A percentile compares a stretch with the other conserved stretches of the same genome.
Conservation (phyloP, 2,329 filamentous ascomycete genomes). For the Trichoderma sp. region DNA sequence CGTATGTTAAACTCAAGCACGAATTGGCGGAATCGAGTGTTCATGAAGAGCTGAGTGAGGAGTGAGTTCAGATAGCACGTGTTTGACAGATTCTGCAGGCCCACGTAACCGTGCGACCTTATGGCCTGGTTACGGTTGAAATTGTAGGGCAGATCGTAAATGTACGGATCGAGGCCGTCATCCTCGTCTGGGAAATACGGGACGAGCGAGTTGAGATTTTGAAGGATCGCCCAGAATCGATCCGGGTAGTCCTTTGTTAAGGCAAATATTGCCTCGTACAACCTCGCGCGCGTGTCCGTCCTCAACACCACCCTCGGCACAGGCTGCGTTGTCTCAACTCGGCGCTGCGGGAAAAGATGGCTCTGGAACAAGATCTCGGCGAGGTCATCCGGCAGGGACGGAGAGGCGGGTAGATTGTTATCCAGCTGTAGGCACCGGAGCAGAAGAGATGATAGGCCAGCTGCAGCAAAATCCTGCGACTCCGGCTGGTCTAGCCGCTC, state of each 20-base stretch:
- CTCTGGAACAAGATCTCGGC: constrained; percentile 57
- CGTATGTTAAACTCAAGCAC: constrained; percentile 67
- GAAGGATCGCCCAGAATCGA: constrained; percentile 56
- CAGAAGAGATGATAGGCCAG: constrained; percentile 39
- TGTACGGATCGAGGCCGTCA: constrained; percentile 52
- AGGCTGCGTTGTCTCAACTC: constrained; percentile 36
- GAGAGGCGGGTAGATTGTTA: constrained; percentile 33
- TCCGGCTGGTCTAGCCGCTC: constrained; percentile 44
- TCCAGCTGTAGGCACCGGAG: constrained; percentile 40
- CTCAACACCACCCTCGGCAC: constrained; percentile 53
- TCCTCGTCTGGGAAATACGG: constrained; percentile 47
- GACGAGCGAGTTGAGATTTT: constrained; percentile 41
- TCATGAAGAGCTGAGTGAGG: constrained; percentile 95
- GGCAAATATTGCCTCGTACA: constrained; percentile 62
- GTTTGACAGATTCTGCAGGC: constrained; percentile 88
- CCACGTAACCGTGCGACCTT: constrained; percentile 80
- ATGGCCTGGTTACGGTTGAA: constrained; percentile 70
- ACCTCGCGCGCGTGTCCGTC: constrained; percentile 55
- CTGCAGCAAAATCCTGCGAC: constrained; percentile 37
- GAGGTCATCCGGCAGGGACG: constrained; percentile 36
- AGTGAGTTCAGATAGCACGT: constrained; percentile 98
- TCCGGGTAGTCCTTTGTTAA: constrained; percentile 55
- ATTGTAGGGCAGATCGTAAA: constrained; percentile 60
- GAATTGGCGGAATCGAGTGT: constrained; percentile 81
- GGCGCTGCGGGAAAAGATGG: constrained; percentile 66